phyloP scores from a whole-genome alignment of 345 rosid species.

The Gossypium longicalyx region DNA sequence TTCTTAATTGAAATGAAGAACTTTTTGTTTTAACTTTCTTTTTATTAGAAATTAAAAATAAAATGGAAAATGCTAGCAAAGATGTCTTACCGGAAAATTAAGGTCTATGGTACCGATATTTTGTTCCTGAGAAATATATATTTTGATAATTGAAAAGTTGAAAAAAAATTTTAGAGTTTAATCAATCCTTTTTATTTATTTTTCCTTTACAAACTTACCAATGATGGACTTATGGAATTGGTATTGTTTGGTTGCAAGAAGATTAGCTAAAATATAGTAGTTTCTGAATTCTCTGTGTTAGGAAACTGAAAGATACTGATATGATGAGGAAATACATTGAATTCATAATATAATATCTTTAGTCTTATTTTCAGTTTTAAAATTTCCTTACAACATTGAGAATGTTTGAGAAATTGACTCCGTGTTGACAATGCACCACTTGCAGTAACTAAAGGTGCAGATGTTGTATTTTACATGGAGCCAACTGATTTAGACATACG shows the following conservation, averaged over 20 bases:
- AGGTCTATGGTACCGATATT: not conserved
- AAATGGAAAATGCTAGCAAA: not conserved
- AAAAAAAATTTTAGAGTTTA: not conserved
- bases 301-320: not conserved
- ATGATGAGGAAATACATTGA: not conserved
- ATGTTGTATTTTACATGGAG: constrained; percentile 69
- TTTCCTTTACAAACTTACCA: not conserved
- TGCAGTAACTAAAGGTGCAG: constrained; percentile 73
- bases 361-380: not conserved
- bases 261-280: constrained; percentile 1
- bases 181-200: not conserved
- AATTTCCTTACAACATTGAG: constrained; percentile 2
- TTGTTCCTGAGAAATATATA: not conserved
- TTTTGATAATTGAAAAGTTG: not conserved
- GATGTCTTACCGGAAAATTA: not conserved
- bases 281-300: not conserved
- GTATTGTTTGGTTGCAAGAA: not conserved
- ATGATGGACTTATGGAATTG: not conserved
- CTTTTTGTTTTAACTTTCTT: not conserved
- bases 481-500: constrained; percentile 35
- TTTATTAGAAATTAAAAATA: not conserved
- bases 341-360: not conserved
- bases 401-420: constrained; percentile 13
- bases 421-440: constrained; percentile 8
- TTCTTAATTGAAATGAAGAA: not conserved